Conservation (phyloP, 768 basidiomycete species). For the Russula brevipes region DNA sequence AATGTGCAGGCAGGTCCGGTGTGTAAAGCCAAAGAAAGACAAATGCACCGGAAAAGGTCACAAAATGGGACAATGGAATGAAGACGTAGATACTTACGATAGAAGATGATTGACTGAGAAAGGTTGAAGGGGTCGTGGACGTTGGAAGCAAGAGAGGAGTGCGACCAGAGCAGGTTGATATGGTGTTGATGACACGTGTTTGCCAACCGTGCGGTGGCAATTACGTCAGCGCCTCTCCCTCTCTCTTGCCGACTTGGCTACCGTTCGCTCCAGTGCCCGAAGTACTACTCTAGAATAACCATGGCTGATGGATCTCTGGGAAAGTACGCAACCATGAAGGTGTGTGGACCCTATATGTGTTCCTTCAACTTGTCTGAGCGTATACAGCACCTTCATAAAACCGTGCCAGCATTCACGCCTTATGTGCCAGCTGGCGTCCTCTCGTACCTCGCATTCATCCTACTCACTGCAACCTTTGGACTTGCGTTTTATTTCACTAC, state of each 20-base stretch:
- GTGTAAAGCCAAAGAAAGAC: background rate
- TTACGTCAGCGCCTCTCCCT: slow-evolving; percentile 38
- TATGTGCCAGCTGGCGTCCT: slow-evolving; percentile 60
- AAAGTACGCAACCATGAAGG: slow-evolving; percentile 52
- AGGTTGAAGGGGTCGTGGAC: slow-evolving; percentile 18
- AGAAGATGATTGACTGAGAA: background rate
- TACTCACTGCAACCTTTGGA: slow-evolving; percentile 71
- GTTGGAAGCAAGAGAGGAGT: slow-evolving; percentile 24
- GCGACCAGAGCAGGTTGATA: slow-evolving; percentile 32
- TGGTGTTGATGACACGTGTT: slow-evolving; percentile 60
- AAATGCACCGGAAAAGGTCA: background rate
- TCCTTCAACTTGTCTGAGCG: slow-evolving; percentile 6
- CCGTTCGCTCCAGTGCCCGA: background rate
- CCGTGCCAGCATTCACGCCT: slow-evolving; percentile 68
- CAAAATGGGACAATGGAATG: background rate
- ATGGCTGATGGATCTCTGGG: slow-evolving; percentile 40
- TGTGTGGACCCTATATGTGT: slow-evolving; percentile 28
- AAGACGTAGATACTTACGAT: slow-evolving; percentile 17
- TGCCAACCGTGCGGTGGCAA: slow-evolving; percentile 35
- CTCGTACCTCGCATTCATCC: slow-evolving; percentile 68
- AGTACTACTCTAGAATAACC: slow-evolving; percentile 25
- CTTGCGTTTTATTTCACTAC: slow-evolving; percentile 90
- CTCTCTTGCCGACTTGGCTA: background rate
- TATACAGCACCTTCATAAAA: slow-evolving; percentile 53
- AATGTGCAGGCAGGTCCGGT: slow-evolving; percentile 11